Percentiles rank a stretch among this genome's conserved stretches.
Evolutionary conservation across 2,329 filamentous ascomycete genomes (phyloP).

Genomic region (Talaromyces pinophilus): DNA sequence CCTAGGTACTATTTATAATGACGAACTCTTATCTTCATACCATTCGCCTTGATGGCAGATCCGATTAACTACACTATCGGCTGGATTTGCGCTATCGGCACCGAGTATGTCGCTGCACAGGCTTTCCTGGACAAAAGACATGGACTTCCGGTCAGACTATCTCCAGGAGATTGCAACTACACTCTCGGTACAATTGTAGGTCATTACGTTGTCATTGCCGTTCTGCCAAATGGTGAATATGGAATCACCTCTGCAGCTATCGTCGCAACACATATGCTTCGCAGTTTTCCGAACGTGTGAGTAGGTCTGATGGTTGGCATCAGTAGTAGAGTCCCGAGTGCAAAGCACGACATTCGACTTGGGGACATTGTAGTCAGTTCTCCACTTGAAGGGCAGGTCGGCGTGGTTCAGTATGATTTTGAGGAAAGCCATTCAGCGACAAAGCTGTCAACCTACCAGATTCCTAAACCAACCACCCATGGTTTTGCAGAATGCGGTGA

Average conservation of each 20-base stretch:
- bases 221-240: constrained; percentile 35
- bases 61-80: constrained; percentile 27
- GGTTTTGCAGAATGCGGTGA: constrained; percentile 22
- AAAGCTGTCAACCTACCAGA: constrained; percentile 25
- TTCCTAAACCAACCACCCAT: constrained; percentile 27
- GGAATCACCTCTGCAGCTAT: constrained; percentile 35
- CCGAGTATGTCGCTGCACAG: constrained; percentile 43
- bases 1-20: neutral
- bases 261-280: constrained; percentile 36
- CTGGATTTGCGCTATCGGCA: constrained; percentile 46
- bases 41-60: neutral
- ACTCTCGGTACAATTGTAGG: constrained; percentile 32
- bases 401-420: constrained; percentile 28
- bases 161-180: constrained; percentile 33
- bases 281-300: constrained; percentile 34
- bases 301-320: constrained; percentile 51
- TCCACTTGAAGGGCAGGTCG: constrained; percentile 22
- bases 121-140: constrained; percentile 46
- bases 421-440: constrained; percentile 26
- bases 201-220: constrained; percentile 36
- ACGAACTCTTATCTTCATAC: neutral
- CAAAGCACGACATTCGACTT: constrained; percentile 34
- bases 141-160: constrained; percentile 25
- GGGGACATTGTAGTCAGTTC: constrained; percentile 30
- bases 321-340: constrained; percentile 35